Evolutionary conservation across 768 basidiomycete species (phyloP), one percentile per base, ranked within the genome.

Genomic region (Baorangia bicolor): DNA sequence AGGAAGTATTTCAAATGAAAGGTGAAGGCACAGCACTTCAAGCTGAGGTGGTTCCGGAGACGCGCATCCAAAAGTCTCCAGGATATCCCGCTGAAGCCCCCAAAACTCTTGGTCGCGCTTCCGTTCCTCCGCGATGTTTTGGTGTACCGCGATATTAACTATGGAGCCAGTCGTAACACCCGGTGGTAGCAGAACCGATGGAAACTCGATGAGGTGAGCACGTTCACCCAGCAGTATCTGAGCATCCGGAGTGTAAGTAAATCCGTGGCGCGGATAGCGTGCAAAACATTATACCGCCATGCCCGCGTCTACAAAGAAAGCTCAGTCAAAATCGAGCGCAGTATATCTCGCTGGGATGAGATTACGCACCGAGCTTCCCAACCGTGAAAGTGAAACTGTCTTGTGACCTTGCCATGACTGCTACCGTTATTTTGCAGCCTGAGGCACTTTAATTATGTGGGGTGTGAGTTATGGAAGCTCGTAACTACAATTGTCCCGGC

Each of bases 171-270:
- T 85, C 10, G 89, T 86, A 1, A 93, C 87, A 14, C 95, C 95
- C 0, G 94, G 91, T 1, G 97, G 97, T 8, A 98, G 78, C 1
- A 98, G 82, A 37, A 99, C 80, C 0, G 97, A 98, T 2, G 97
- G 97, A 71, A 98, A 99, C 73, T 99, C 96, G 64, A 99, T 96
- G 34, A 98, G 81, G 67, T 98, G 96, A 18, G 95, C 95, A 40
- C 93, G 84, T 70, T 92, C 93, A 16, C 96, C 94, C 14, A 98
- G 81, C 2, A 96, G 81, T 61, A 97, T 95, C 93, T 94, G 21
- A 40, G 12, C 18, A 40, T 25, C 38, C 16, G 20, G 40, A 37
- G 41, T 5, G 33, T 59, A 38, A 60, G 47, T 28, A 21, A 53
- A 53, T 50, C 16, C 18, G 39, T 33, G 40, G 31, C 27, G 28